Percentiles rank a stretch among this genome's conserved stretches.
Evolutionary conservation across 1,284 basidiomycete species (phyloP).

Genomic region (Pyrrhoderma lamaoense): DNA sequence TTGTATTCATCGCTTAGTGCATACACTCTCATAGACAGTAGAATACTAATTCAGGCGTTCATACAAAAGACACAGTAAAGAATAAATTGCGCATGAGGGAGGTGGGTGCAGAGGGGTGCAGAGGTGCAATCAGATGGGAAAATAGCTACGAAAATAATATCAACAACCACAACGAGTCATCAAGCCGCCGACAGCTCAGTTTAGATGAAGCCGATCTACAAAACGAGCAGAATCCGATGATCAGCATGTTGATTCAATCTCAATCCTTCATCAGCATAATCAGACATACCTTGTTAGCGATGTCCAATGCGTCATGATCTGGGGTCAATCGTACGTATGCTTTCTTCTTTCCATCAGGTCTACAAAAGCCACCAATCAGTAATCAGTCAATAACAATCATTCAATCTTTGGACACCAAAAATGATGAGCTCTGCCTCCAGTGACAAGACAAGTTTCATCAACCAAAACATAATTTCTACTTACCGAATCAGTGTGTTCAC

Average conservation of each 20-base stretch:
- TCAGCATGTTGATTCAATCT: slow-evolving; percentile 10
- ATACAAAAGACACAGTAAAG: slow-evolving; percentile 8
- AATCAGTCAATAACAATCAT: too few species aligned
- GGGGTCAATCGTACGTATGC: slow-evolving; percentile 93
- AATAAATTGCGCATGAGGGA: background rate
- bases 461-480: too few species aligned
- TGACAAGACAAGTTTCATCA: too few species aligned
- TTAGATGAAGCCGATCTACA: slow-evolving; percentile 79
- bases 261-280: background rate
- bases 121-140: too few species aligned
- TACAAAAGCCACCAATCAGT: slow-evolving; percentile 31
- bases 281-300: slow-evolving; percentile 90
- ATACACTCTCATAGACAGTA: too few species aligned
- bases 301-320: slow-evolving; percentile 96
- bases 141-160: too few species aligned
- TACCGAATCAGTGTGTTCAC: slow-evolving; percentile 98
- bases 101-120: too few species aligned
- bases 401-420: too few species aligned
- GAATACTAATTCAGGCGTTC: too few species aligned
- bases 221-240: background rate
- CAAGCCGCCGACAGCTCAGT: background rate
- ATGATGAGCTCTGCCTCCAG: too few species aligned
- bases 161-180: too few species aligned
- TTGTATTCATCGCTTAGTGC: too few species aligned
- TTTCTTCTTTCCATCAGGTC: slow-evolving; percentile 99